Base-by-base conservation (phyloP, 805 yeast genomes). In the Pichia deserticola region DNA sequence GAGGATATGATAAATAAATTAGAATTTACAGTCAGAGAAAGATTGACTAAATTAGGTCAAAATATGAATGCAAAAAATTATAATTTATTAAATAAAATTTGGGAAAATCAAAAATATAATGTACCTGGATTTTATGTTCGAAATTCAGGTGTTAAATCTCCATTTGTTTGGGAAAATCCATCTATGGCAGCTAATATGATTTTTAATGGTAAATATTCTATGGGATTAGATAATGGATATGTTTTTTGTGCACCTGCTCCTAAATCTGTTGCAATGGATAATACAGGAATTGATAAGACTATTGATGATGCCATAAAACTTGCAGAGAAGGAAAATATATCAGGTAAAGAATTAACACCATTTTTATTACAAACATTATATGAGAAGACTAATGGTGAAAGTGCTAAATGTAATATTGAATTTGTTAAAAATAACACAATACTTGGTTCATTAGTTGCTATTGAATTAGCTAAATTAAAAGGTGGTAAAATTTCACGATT, bases 191-290 rank as follows among this genome's bases (percentile, higher is more conserved):
- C 96, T 0, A 58, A 64, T 7, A 71, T 84, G 40, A 73, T 89
- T 13, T 65, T 77, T 55, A 63, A 70, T 15, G 79, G 78, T 20
- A 61, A 70, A 43, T 64, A 70, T 8, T 49, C 58, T 2, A 70
- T 89, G 75, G 67, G 70, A 0, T 66, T 87, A 51, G 59, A 70
- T 0, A 76, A 84, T n/a, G 96, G 96, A 0, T 78, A 73, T 51
- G 74, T 89, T 10, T 80, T 89, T 57, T 89, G 96, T 61, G 74
- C 86, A 10, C 96, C 96, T 0, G 90, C 95, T 0, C 95, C 95
- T 0, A 63, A 59, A 8, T 76, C 76, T 5, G 64, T 74, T 37
- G 88, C 95, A 0, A 64, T 89, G 50, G 74, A 77, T 33, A 70
- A 77, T 4, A 68, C 59, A 0, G 68, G 75, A 44, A 84, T 89